Base-by-base conservation (phyloP, 1,139 yeast species). In the Wickerhamomyces sp. region DNA sequence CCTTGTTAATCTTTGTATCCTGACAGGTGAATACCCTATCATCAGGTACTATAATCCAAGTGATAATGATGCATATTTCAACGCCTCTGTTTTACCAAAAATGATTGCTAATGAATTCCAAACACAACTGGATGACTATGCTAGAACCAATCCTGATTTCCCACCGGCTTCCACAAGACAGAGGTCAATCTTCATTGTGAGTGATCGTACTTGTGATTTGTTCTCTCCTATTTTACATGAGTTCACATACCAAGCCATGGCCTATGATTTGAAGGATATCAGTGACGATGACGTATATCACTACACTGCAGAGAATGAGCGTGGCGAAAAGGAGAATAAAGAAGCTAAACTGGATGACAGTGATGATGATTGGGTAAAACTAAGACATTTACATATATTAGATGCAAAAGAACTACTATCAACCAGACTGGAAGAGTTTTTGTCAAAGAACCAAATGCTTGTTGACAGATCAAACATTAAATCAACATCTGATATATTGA, bases 171-270 rank as follows among this genome's bases (percentile, higher is more conserved):
- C 74, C 35, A 68, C 71, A 36, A 68, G 82, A 48, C 87, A 86
- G 14, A 71, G 96, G 49, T 76, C 96, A 0, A 72, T 87, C 1
- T 71, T 90, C 50, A 61, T 92, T 37, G 77, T 92, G 25, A 68
- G 86, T 6, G 98, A 92, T 61, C 71, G 99, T 46, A 74, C 95
- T 1, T 60, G 89, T 58, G 98, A 94, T 60, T 68, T 85, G 42
- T 76, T 77, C 55, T 86, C 95, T 4, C 96, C 97, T 0, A 60
- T 94, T 36, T 63, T 90, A 40, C 98, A 92, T 60, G 96, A 89
- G 58, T 88, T 90, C 61, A 78, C 84, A n/a, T 94, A 89, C 60
- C 96, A 92, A 61, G 92, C 97, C 7, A 82, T 90, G 87, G 85
- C 92, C 14, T 81, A 83, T 67, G 98, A 92, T 60, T 61, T 61